phyloP scores from a whole-genome alignment of 768 basidiomycete genomes.

The Psilocybe subaeruginosa region DNA sequence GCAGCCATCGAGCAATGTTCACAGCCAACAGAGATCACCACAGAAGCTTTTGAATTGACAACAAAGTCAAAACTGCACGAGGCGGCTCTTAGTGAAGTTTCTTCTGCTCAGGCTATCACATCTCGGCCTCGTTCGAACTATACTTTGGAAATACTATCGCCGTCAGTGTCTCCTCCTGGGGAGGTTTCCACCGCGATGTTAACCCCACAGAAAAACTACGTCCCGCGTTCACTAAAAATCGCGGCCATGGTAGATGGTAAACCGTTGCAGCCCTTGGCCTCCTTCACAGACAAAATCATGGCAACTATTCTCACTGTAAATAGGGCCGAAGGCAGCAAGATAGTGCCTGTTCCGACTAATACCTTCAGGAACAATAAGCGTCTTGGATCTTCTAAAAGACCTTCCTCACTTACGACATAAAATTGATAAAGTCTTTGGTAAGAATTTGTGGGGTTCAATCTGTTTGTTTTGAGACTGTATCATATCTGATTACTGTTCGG shows the following conservation, averaged over 20 bases:
- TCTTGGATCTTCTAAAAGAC: background rate
- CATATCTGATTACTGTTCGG: background rate
- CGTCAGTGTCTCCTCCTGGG: background rate
- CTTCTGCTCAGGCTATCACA: background rate
- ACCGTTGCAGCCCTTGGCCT: conserved; percentile 33
- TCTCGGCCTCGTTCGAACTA: background rate
- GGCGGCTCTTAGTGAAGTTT: background rate
- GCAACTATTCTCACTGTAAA: conserved; percentile 34
- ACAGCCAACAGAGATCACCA: background rate
- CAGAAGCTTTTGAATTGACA: background rate
- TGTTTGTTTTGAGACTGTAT: background rate
- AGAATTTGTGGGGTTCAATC: background rate
- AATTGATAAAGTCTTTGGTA: background rate
- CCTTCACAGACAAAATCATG: conserved; percentile 36
- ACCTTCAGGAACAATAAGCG: background rate
- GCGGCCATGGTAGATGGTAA: background rate
- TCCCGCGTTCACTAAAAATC: background rate
- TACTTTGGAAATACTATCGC: background rate
- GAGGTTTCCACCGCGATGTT: background rate
- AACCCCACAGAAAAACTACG: background rate
- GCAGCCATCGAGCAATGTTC: background rate
- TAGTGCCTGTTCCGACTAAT: background rate
- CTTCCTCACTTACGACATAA: background rate
- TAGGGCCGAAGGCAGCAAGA: conserved; percentile 1
- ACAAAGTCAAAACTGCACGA: background rate